phyloP scores from a whole-genome alignment of 2,329 filamentous ascomycete species.

The Neofusicoccum umdonicola region DNA sequence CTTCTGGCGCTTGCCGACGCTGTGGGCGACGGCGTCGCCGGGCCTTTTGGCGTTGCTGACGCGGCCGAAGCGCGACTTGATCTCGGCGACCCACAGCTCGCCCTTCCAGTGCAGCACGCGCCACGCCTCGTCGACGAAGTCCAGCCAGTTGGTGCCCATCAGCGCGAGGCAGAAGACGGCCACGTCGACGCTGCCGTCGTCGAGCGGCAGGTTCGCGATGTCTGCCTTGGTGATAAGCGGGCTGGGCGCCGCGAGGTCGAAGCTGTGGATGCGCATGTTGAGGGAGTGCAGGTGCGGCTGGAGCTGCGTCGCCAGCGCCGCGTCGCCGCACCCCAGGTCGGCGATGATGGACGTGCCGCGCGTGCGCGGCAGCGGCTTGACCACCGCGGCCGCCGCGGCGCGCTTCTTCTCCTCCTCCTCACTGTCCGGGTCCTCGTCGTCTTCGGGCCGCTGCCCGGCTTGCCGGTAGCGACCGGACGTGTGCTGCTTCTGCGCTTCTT shows the following conservation, averaged over 20 bases:
- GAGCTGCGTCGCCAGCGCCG: slow-evolving; percentile 70
- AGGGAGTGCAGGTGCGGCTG: slow-evolving; percentile 63
- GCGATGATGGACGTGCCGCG: slow-evolving; percentile 70
- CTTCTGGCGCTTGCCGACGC: slow-evolving; percentile 61
- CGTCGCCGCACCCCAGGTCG: slow-evolving; percentile 92
- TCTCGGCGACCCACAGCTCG: slow-evolving; percentile 95
- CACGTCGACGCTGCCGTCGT: slow-evolving; percentile 74
- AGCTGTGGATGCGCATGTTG: slow-evolving; percentile 74
- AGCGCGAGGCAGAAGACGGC: slow-evolving; percentile 93
- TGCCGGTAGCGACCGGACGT: slow-evolving; percentile 19
- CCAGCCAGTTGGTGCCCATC: slow-evolving; percentile 98
- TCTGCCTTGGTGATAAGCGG: slow-evolving; percentile 82
- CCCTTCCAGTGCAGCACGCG: slow-evolving; percentile 88
- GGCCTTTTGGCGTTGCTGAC: slow-evolving; percentile 47
- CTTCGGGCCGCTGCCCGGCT: not conserved
- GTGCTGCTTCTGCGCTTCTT: slow-evolving; percentile 18
- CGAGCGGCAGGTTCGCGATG: slow-evolving; percentile 77
- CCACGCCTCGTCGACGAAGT: slow-evolving; percentile 94
- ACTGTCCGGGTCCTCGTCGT: slow-evolving; percentile 9
- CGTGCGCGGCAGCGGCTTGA: slow-evolving; percentile 66
- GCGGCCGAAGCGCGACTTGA: slow-evolving; percentile 84
- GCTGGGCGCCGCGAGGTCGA: slow-evolving; percentile 77
- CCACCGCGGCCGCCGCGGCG: slow-evolving; percentile 6
- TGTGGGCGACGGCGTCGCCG: slow-evolving; percentile 60
- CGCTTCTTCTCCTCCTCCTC: slow-evolving; percentile 19